Evolutionary conservation across 371 early-diverging fungal genomes (phyloP).

Genomic region (Actinomucor elegans): DNA sequence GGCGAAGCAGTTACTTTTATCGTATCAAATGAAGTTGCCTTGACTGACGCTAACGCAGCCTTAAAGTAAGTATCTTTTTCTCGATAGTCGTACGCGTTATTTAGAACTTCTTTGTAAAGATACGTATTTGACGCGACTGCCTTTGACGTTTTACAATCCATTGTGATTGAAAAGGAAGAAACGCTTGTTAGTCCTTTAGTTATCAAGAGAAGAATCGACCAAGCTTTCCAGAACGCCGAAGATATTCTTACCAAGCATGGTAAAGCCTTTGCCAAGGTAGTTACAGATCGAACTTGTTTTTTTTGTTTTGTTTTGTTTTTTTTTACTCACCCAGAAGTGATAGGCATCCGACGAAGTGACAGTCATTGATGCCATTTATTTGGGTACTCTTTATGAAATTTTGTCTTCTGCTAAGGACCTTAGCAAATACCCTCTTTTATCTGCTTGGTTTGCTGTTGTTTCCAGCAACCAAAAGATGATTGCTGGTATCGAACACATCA

Average conservation of each 20-base stretch:
- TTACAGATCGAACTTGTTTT: not conserved
- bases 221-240: slow-evolving; percentile 33
- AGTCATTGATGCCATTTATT: slow-evolving; percentile 36
- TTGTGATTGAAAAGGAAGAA: slow-evolving; percentile 43
- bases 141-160: slow-evolving; percentile 30
- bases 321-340: not conserved
- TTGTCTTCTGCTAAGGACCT: slow-evolving; percentile 24
- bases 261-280: slow-evolving; percentile 36
- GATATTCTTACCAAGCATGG: slow-evolving; percentile 13
- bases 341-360: slow-evolving; percentile 29
- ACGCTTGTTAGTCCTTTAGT: slow-evolving; percentile 26
- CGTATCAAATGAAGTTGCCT: slow-evolving; percentile 13
- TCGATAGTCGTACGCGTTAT: not conserved
- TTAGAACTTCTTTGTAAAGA: slow-evolving; percentile 4
- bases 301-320: too few relatives aligned
- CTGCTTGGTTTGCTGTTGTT: slow-evolving; percentile 31
- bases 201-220: slow-evolving; percentile 36
- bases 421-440: slow-evolving; percentile 33
- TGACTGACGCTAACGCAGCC: slow-evolving; percentile 44
- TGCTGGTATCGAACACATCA: slow-evolving; percentile 32
- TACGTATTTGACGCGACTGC: slow-evolving; percentile 29
- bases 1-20: slow-evolving; percentile 32
- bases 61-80: slow-evolving; percentile 28
- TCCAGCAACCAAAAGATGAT: slow-evolving; percentile 25
- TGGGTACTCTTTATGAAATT: slow-evolving; percentile 37